A percentile compares a stretch with the other conserved stretches of the same genome.
Evolutionary conservation across 805 yeast genomes (phyloP).

Genomic region (Myxozyma geophila): DNA sequence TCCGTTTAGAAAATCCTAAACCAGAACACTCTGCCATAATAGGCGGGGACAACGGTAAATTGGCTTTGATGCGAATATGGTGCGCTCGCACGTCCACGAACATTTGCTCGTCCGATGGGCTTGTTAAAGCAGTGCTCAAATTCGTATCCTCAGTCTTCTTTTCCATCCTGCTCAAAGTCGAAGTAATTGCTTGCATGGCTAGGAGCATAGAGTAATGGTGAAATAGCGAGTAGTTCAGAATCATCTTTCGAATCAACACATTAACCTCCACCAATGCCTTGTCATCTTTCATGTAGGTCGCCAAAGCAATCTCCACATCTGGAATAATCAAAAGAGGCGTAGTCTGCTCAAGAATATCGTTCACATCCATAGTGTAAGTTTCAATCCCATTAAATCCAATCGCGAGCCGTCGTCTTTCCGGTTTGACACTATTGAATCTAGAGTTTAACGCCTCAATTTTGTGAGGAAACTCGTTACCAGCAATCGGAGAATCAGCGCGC

Average conservation of each 20-base stretch:
- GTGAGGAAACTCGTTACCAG: conserved; percentile 10
- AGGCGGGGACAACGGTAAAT: conserved; percentile 55
- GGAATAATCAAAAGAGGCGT: conserved; percentile 41
- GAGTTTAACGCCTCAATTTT: conserved; percentile 5
- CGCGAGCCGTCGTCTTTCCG: conserved; percentile 39
- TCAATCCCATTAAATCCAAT: conserved; percentile 39
- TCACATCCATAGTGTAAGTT: conserved; percentile 40
- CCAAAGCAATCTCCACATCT: conserved; percentile 37
- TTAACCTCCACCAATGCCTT: conserved; percentile 35
- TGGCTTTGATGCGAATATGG: conserved; percentile 45
- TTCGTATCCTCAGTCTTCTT: no score
- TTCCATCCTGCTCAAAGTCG: conserved; percentile 7
- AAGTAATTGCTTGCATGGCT: conserved; percentile 26
- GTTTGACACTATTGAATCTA: not conserved
- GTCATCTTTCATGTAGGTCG: conserved; percentile 28
- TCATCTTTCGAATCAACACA: conserved; percentile 36
- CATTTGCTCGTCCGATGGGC: conserved; percentile 3
- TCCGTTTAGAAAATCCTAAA: conserved; percentile 42
- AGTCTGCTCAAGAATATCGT: conserved; percentile 34
- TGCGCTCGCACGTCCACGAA: conserved; percentile 43
- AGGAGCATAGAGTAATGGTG: conserved; percentile 32
- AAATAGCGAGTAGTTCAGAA: conserved; percentile 38
- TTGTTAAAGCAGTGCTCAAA: not conserved
- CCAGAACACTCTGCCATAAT: conserved; percentile 53
- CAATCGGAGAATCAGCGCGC: conserved; percentile 3